Evolutionary conservation across 2,329 filamentous ascomycete species (phyloP).

Genomic region (Xylariaceae sp.): DNA sequence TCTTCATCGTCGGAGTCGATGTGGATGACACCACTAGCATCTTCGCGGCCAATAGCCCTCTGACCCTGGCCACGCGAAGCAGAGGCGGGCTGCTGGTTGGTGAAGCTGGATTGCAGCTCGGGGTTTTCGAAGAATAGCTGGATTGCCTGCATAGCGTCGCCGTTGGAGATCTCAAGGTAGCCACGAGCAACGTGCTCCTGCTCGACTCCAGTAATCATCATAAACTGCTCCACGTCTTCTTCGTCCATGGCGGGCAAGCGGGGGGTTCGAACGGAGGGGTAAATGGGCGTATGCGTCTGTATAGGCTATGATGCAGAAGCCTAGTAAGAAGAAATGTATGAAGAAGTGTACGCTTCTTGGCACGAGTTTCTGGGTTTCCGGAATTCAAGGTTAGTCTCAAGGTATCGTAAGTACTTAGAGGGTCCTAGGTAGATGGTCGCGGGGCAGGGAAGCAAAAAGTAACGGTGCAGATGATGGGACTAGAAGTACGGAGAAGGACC

Average conservation of each 20-base stretch:
- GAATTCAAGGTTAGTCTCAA: too few species aligned
- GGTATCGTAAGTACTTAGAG: too few species aligned
- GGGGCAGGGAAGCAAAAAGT: too few species aligned
- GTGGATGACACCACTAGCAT: conserved; percentile 61
- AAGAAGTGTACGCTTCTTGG: too few species aligned
- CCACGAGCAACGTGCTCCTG: conserved; percentile 69
- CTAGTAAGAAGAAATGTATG: too few species aligned
- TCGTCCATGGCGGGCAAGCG: conserved; percentile 34
- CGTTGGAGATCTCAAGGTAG: conserved; percentile 81
- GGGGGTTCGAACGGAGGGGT: background rate
- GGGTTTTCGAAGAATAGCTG: conserved; percentile 88
- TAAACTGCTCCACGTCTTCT: conserved; percentile 72
- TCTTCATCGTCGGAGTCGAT: conserved; percentile 71
- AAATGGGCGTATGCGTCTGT: too few species aligned
- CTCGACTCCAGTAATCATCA: conserved; percentile 69
- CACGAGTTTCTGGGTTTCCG: too few species aligned
- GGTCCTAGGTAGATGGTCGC: too few species aligned
- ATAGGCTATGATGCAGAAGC: too few species aligned
- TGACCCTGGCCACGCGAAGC: conserved; percentile 14
- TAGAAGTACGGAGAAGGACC: too few species aligned
- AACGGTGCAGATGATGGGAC: too few species aligned
- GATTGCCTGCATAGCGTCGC: conserved; percentile 79
- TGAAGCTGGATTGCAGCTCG: conserved; percentile 55
- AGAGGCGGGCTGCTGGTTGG: conserved; percentile 30
- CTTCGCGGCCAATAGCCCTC: conserved; percentile 39